These are phyloP conservation scores for Venturia oleaginea DNA, from an alignment of 2,329 filamentous ascomycete species.

Conservation along the genomic window DNA sequence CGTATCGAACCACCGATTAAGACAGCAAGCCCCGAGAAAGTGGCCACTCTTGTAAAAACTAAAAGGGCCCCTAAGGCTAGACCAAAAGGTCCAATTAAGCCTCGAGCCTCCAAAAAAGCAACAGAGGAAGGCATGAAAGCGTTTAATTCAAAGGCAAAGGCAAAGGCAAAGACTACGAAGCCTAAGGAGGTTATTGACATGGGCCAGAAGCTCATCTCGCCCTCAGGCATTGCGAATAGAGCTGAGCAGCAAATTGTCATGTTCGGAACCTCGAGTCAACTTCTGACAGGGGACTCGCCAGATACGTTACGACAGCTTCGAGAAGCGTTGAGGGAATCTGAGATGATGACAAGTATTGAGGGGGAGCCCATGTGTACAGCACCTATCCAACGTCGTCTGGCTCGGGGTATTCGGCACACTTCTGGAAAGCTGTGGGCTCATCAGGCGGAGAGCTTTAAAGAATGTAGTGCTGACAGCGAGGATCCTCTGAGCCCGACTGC, in stretches of 20 bases:
- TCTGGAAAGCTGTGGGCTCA: constrained; percentile 5
- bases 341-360: constrained; percentile 15
- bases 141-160: constrained; percentile 19
- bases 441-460: neutral
- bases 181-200: constrained; percentile 21
- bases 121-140: constrained; percentile 14
- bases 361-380: neutral
- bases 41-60: constrained; percentile 1
- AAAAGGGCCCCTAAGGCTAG: neutral
- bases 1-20: neutral
- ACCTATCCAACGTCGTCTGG: neutral
- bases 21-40: neutral
- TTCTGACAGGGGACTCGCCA: constrained; percentile 30
- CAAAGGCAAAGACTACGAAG: constrained; percentile 21
- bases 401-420: neutral
- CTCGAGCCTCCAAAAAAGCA: neutral
- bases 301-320: constrained; percentile 27
- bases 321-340: constrained; percentile 26
- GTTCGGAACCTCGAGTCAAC: constrained; percentile 33
- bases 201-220: constrained; percentile 28
- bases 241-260: constrained; percentile 27
- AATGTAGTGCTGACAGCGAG: neutral
- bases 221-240: constrained; percentile 22
- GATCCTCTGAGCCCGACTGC: neutral
- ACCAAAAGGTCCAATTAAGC: neutral